Evolutionary conservation across 495 filamentous ascomycete genomes (phyloP).

Genomic region (Talaromyces thailandensis): DNA sequence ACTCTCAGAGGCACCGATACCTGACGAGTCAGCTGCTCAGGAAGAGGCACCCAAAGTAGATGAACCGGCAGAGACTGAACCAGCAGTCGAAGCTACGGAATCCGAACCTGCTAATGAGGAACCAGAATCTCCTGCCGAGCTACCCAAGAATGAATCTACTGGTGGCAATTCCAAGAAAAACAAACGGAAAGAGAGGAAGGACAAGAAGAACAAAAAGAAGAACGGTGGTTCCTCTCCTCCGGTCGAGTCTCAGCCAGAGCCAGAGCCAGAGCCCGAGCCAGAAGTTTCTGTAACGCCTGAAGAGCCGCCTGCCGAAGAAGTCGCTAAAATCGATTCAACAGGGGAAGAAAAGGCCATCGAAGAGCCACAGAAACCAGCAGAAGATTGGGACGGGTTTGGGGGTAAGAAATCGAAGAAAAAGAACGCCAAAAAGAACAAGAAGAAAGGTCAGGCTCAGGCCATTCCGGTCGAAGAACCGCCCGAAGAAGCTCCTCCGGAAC

Average conservation of each 20-base stretch:
- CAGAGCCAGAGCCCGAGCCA: not conserved
- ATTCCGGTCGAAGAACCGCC: constrained; percentile 2
- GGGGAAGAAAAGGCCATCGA: not conserved
- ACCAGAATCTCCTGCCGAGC: not conserved
- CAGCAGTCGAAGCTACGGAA: not conserved
- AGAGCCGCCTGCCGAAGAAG: constrained; percentile 2
- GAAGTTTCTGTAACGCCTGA: constrained; percentile 1
- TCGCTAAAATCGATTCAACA: not conserved
- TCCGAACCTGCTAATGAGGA: constrained; percentile 7
- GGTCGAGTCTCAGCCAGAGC: not conserved
- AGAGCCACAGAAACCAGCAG: constrained; percentile 5
- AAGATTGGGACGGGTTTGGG: not conserved
- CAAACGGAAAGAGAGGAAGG: constrained; percentile 5
- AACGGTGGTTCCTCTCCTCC: not conserved
- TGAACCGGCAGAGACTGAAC: not conserved
- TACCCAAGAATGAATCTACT: not conserved
- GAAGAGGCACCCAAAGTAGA: constrained; percentile 1
- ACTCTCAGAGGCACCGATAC: not conserved
- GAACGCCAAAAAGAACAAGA: constrained; percentile 4
- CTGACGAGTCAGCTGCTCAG: constrained; percentile 1
- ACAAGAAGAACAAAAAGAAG: constrained; percentile 1
- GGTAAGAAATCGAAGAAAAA: constrained; percentile 10
- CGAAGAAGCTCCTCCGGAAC: constrained; percentile 4
- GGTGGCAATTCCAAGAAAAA: not conserved
- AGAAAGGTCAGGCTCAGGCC: constrained; percentile 7